Conservation (phyloP, 108 stramenopile genomes). For the Discostella pseudostelligera region DNA sequence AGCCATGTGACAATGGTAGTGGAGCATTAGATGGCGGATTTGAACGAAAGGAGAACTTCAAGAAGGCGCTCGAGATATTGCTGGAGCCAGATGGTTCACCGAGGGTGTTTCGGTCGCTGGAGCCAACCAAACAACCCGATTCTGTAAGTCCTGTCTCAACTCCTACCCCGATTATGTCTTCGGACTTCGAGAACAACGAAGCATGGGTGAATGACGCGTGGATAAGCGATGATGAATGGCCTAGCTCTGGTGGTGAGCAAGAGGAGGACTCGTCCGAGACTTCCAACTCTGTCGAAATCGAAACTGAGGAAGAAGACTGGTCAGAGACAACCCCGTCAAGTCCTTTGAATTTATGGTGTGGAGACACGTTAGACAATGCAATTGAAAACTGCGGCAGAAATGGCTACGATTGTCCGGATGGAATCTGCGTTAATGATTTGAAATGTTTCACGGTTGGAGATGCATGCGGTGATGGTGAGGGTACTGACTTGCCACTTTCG, state of each 20-base stretch:
- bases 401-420: conserved; percentile 36
- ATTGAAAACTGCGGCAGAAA: conserved; percentile 27
- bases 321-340: conserved; percentile 4
- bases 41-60: conserved; percentile 41
- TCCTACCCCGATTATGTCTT: background rate
- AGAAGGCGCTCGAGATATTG: conserved; percentile 21
- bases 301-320: conserved; percentile 34
- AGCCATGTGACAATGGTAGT: conserved; percentile 11
- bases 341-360: conserved; percentile 30
- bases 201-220: background rate
- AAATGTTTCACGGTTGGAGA: conserved; percentile 35
- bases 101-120: background rate
- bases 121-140: background rate
- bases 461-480: background rate
- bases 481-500: background rate
- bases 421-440: conserved; percentile 27
- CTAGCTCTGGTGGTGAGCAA: background rate
- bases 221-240: background rate
- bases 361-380: conserved; percentile 24
- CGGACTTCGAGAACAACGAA: background rate
- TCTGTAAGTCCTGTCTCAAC: background rate
- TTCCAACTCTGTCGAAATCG: conserved; percentile 2
- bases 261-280: conserved; percentile 12
- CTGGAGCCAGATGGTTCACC: conserved; percentile 12
- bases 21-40: conserved; percentile 32